Evolutionary conservation across 208 protist species (phyloP).

Genomic region (Leptomonas seymouri): DNA sequence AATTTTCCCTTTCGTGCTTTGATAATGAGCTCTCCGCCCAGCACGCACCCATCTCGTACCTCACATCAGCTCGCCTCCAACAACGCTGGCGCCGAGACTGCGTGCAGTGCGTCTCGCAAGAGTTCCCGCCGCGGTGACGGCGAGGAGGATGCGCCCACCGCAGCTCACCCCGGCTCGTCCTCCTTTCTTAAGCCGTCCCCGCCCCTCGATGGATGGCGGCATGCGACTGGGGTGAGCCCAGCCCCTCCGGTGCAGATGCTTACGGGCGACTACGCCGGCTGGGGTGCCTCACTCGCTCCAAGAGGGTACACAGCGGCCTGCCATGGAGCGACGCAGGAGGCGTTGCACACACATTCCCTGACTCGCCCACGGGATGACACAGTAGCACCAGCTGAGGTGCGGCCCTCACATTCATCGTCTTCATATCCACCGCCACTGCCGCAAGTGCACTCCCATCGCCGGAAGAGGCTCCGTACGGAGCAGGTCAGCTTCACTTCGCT

Average conservation of each 20-base stretch:
- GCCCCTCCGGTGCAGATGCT: background rate
- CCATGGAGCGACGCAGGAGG: background rate
- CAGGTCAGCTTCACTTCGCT: slow-evolving; percentile 26
- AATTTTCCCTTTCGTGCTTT: no score
- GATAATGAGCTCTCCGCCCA: background rate
- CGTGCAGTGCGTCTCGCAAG: slow-evolving; percentile 6
- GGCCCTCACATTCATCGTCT: no score
- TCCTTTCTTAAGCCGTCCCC: background rate
- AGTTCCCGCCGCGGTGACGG: slow-evolving; percentile 4
- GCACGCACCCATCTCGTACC: background rate
- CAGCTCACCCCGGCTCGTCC: background rate
- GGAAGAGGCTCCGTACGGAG: slow-evolving; percentile 40
- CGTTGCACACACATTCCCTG: background rate
- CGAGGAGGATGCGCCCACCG: background rate
- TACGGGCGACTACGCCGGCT: background rate
- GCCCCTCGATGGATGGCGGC: background rate
- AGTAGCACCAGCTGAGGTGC: background rate
- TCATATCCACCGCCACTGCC: background rate
- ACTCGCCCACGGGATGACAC: background rate
- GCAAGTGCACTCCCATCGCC: background rate
- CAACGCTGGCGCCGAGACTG: background rate
- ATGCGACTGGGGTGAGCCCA: background rate
- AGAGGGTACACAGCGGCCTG: slow-evolving; percentile 17
- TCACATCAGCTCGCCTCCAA: background rate
- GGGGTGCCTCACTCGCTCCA: slow-evolving; percentile 21